A percentile compares a stretch with the other conserved stretches of the same genome.
These are phyloP conservation scores for Tricholoma sp. DNA, from an alignment of 768 basidiomycete genomes.

Conservation along the genomic window DNA sequence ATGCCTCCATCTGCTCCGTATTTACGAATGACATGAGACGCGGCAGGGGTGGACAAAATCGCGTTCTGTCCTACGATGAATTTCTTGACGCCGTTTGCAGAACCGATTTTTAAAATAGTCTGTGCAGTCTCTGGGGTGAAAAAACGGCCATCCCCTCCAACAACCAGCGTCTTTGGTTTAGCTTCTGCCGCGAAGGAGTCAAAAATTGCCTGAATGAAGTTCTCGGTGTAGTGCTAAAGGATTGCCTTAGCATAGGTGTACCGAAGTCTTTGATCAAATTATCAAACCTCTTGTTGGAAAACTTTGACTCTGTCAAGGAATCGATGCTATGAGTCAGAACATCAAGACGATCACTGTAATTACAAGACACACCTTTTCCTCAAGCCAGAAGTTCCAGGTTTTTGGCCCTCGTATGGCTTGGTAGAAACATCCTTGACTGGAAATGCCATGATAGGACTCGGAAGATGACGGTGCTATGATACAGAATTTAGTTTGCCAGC, in stretches of 20 bases:
- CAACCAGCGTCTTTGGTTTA: conserved; percentile 78
- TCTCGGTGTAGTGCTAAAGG: conserved; percentile 93
- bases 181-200: conserved; percentile 68
- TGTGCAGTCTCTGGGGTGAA: conserved; percentile 84
- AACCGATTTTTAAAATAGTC: conserved; percentile 88
- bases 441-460: conserved; percentile 35
- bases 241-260: conserved; percentile 7
- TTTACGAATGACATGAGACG: conserved; percentile 91
- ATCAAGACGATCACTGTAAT: conserved; percentile 6
- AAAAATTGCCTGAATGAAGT: conserved; percentile 94
- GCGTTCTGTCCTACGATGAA: conserved; percentile 89
- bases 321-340: conserved; percentile 18
- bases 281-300: conserved; percentile 88
- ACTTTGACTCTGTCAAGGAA: conserved; percentile 74
- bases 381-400: conserved; percentile 96
- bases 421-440: conserved; percentile 67
- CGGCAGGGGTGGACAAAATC: conserved; percentile 96
- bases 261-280: conserved; percentile 7
- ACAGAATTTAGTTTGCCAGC: neutral
- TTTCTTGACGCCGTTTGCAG: conserved; percentile 88
- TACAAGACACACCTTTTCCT: conserved; percentile 71
- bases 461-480: neutral
- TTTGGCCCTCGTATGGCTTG: conserved; percentile 89
- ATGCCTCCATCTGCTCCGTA: conserved; percentile 97
- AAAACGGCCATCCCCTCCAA: conserved; percentile 97